A percentile compares a stretch with the other conserved stretches of the same genome.
Conservation (phyloP, 2,329 filamentous ascomycete genomes). For the Aspergillus arachidicola region DNA sequence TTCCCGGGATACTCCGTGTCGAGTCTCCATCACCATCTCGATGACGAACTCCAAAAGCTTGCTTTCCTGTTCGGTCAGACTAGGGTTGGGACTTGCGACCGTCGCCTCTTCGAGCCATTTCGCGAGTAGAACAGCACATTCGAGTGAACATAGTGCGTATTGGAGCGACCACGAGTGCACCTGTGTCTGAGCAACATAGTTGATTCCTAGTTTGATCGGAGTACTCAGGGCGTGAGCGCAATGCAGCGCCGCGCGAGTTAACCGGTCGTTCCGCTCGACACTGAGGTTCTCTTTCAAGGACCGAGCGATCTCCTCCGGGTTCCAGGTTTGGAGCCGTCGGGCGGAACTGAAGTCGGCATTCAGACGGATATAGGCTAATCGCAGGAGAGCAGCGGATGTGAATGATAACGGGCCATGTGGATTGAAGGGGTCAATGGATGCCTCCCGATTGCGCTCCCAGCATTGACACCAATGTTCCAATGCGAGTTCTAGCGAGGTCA, state of each 20-base stretch:
- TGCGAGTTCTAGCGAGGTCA: slow-evolving; percentile 33
- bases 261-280: slow-evolving; percentile 50
- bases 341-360: slow-evolving; percentile 38
- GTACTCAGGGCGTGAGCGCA: slow-evolving; percentile 59
- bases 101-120: slow-evolving; percentile 47
- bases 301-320: slow-evolving; percentile 32
- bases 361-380: slow-evolving; percentile 37
- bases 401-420: slow-evolving; percentile 38
- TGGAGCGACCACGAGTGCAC: slow-evolving; percentile 61
- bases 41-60: slow-evolving; percentile 38
- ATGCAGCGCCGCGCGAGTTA: slow-evolving; percentile 54
- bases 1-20: slow-evolving; percentile 33
- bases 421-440: slow-evolving; percentile 37
- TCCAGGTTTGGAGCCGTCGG: slow-evolving; percentile 35
- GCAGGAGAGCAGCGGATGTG: slow-evolving; percentile 36
- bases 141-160: slow-evolving; percentile 58
- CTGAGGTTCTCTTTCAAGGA: slow-evolving; percentile 34
- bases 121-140: slow-evolving; percentile 57
- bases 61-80: slow-evolving; percentile 35
- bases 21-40: slow-evolving; percentile 40
- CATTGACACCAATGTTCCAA: slow-evolving; percentile 39
- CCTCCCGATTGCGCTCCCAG: slow-evolving; percentile 40
- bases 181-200: slow-evolving; percentile 57
- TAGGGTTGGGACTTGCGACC: slow-evolving; percentile 25
- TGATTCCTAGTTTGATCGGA: slow-evolving; percentile 58